phyloP scores from a whole-genome alignment of 768 basidiomycete species.

The Leucosporidium scottii region DNA sequence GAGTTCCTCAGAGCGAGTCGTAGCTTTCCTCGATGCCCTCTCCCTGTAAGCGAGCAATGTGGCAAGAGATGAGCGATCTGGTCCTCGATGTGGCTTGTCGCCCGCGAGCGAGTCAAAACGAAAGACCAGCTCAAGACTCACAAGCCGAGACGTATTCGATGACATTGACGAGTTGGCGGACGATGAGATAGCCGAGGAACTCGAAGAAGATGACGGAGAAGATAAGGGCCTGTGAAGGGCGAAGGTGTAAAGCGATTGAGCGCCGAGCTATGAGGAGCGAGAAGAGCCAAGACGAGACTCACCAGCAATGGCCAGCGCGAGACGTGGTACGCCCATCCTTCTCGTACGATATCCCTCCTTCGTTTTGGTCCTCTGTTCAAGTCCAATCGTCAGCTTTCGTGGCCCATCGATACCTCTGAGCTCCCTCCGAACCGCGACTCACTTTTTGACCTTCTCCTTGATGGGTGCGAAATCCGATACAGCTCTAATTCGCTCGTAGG shows the following conservation, averaged over 20 bases:
- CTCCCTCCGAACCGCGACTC: not conserved
- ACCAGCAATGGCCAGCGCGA: constrained; percentile 36
- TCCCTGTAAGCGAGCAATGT: constrained; percentile 54
- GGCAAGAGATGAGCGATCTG: too few relatives aligned
- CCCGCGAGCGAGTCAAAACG: too few relatives aligned
- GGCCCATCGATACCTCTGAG: not conserved
- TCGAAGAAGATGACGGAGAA: constrained; percentile 74
- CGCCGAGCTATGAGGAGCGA: not conserved
- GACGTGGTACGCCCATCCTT: constrained; percentile 38
- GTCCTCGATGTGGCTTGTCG: too few relatives aligned
- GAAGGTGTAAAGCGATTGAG: not conserved
- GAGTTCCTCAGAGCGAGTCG: constrained; percentile 69
- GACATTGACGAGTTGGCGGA: constrained; percentile 85
- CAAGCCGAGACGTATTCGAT: constrained; percentile 91
- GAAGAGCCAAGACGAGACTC: constrained; percentile 27
- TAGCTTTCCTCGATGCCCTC: constrained; percentile 72
- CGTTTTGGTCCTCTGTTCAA: constrained; percentile 1
- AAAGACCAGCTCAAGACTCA: constrained; percentile 45
- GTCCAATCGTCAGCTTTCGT: not conserved
- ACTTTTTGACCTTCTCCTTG: constrained; percentile 44
- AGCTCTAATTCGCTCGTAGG: constrained; percentile 51
- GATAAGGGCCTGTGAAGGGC: constrained; percentile 59
- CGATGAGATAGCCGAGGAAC: constrained; percentile 69
- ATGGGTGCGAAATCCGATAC: constrained; percentile 85
- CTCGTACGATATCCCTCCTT: constrained; percentile 35